Evolutionary conservation across 2,329 filamentous ascomycete species (phyloP), one percentile per base, ranked within the genome.

Genomic region (Monosporascus sp.): DNA sequence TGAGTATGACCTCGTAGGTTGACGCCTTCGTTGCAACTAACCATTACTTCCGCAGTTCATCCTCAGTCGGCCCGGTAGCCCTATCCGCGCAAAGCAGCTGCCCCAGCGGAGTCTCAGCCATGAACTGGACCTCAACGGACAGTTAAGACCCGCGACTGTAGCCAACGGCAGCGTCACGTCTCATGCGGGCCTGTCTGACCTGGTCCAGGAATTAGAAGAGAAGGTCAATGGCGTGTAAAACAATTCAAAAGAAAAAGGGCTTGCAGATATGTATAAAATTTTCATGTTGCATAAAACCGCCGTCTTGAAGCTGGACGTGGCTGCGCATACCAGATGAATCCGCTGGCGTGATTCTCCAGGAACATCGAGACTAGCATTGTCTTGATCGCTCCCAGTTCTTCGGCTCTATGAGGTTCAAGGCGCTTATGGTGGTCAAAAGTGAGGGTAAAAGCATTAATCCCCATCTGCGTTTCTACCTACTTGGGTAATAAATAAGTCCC

Each of bases 61-160:
- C 37, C 78, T 82, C 25, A 89, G 84, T 59, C 78, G 85, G 56
- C 84, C 87, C 3, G 80, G 81, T 37, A 90, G 87, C 41, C 88
- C 88, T 20, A 77, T 85, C 47, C 75, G 84, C 8, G 81, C 84
- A 72, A 79, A 80, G 55, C 79, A 79, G 8, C 78, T 76, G 58
- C 75, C 81, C 52, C 76, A 79, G 47, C 78, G 81, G 56, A 76
- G 75, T 20, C 57, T 67, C 37, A 71, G 68, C 57, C 64, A 66
- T 49, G 68, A 75, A 50, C 50, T 74, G 50, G 59, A 72, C 55
- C 60, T 72, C 17, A 64, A 68, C 45, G 57, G 56, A 15, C 48
- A 49, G n/a, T 44, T 56, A 18, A 56, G 55, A 35, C 52, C 55
- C 15, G 56, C 55, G 31, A 55, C 60, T 37, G 55, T 53, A 37